Evolutionary conservation across 2,329 filamentous ascomycete species (phyloP), one percentile per base, ranked within the genome.

Genomic region (Neophaeococcomyces mojaviensis): DNA sequence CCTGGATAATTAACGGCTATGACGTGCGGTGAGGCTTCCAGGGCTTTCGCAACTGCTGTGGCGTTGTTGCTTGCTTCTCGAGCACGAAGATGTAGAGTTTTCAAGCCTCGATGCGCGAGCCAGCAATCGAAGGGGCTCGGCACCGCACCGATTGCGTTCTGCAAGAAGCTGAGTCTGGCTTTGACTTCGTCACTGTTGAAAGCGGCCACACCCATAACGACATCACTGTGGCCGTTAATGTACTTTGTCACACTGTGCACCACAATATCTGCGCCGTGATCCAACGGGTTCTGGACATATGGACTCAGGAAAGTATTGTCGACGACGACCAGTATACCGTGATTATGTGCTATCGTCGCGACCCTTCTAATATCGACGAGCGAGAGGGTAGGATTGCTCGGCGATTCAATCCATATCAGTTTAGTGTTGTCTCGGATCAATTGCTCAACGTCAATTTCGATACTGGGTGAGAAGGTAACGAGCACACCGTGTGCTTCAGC

Each of bases 161-260:
- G 92, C 32, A 98, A 77, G 75, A 97, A 98, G 42, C 79, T 74
- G 18, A 98, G 78, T 34, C 86, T 81, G 52, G 82, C 72, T 62
- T 82, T 81, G 56, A 98, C 75, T 15, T 80, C 77, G 47, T 88
- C 81, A 24, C 84, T 86, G 76, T 96, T 97, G 78, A 94, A 94
- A 41, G 92, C 92, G 38, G 88, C 90, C 24, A 92, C 85, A 55
- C 92, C 92, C 92, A 98, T 98, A 59, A 97, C 82, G 7, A 98
- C 92, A 65, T 98, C 92, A 2, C 77, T 81, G 72, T 98, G 92
- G 41, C 92, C 92, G 66, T 97, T 97, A 72, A 98, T 97, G 71
- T 97, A 98, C 72, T 98, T 98, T 36, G 92, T 98, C 46, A 98
- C 92, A 46, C 83, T 89, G 76, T 97, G 90, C 35, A 97, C 85